phyloP scores from a whole-genome alignment of 2,329 filamentous ascomycete genomes.

The Colletotrichum tabaci region DNA sequence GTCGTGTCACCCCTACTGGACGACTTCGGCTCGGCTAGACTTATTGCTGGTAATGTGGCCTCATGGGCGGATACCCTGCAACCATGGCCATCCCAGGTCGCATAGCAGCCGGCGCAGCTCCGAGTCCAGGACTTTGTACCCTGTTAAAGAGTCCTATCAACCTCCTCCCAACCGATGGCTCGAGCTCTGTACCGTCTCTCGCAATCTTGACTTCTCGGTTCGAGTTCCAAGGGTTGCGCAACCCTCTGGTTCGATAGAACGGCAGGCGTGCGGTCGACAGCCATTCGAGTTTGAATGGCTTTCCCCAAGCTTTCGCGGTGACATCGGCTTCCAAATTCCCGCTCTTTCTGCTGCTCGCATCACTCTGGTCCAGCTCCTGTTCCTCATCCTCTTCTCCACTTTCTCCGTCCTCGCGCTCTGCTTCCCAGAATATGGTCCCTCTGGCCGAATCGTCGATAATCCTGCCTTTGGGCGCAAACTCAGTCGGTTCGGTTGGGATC shows the following conservation, averaged over 20 bases:
- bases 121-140: conserved; percentile 56
- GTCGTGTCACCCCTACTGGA: not conserved
- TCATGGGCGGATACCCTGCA: conserved; percentile 56
- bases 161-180: conserved; percentile 83
- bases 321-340: conserved; percentile 58
- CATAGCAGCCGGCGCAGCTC: conserved; percentile 47
- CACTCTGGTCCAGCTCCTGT: conserved; percentile 61
- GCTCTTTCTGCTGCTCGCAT: conserved; percentile 49
- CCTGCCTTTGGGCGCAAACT: conserved; percentile 83
- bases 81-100: conserved; percentile 54
- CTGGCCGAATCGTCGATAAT: conserved; percentile 94
- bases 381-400: conserved; percentile 63
- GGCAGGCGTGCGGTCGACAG: conserved; percentile 85
- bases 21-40: not conserved
- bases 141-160: conserved; percentile 85
- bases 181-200: conserved; percentile 92
- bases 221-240: conserved; percentile 95
- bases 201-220: conserved; percentile 98
- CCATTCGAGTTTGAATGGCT: conserved; percentile 94
- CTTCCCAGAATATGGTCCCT: conserved; percentile 98
- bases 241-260: conserved; percentile 88
- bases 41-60: conserved; percentile 52
- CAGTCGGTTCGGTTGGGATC: conserved; percentile 84
- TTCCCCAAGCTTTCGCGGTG: conserved; percentile 82
- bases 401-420: conserved; percentile 71